Conservation (phyloP, 495 filamentous ascomycete species). For the Penicillium antarcticum region DNA sequence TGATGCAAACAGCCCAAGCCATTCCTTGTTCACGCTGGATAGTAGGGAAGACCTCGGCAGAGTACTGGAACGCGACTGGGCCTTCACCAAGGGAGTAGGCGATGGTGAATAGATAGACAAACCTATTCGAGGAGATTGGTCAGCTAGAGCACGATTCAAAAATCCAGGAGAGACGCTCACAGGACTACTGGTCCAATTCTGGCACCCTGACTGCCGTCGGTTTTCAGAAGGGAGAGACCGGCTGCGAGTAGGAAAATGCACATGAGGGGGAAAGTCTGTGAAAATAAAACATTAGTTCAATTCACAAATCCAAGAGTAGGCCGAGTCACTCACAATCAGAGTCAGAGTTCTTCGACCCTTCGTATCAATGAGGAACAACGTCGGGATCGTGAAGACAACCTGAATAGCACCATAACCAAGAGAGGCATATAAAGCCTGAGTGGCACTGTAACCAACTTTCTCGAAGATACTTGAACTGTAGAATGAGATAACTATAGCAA, state of each 20-base stretch:
- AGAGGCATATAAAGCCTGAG: slow-evolving; percentile 66
- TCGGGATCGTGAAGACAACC: slow-evolving; percentile 68
- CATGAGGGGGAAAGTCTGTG: slow-evolving; percentile 79
- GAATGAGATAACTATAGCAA: slow-evolving; percentile 66
- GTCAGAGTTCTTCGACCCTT: slow-evolving; percentile 68
- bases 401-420: slow-evolving; percentile 60
- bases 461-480: slow-evolving; percentile 72
- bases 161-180: slow-evolving; percentile 12
- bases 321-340: slow-evolving; percentile 24
- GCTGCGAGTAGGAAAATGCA: slow-evolving; percentile 65
- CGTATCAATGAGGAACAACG: slow-evolving; percentile 69
- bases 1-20: slow-evolving; percentile 45
- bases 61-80: slow-evolving; percentile 51
- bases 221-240: slow-evolving; percentile 54
- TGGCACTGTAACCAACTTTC: slow-evolving; percentile 51
- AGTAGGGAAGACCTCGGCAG: slow-evolving; percentile 49
- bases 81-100: slow-evolving; percentile 48
- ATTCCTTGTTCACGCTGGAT: slow-evolving; percentile 45
- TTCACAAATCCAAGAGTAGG: neutral
- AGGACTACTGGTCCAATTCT: slow-evolving; percentile 28
- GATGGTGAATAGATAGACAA: slow-evolving; percentile 41
- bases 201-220: slow-evolving; percentile 6
- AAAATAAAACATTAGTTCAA: slow-evolving; percentile 42
- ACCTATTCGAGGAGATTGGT: slow-evolving; percentile 15
- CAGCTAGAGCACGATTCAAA: neutral